These are phyloP conservation scores for Nematocida parisii DNA, from an alignment of 371 early-diverging fungal genomes.

Conservation along the genomic window DNA sequence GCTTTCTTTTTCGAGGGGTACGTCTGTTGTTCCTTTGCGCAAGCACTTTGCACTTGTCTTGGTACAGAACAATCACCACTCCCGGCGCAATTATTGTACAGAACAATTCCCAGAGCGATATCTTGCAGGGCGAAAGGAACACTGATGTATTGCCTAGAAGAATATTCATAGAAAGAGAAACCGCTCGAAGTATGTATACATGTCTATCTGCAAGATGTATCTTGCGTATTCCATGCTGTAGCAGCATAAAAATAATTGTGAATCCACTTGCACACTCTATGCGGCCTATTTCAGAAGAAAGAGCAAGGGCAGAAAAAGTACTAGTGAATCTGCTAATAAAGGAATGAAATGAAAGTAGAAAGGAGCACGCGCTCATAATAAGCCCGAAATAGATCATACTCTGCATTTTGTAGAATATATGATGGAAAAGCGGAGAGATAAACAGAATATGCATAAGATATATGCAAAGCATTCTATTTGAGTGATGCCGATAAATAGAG, in stretches of 20 bases:
- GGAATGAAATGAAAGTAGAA: neutral
- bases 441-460: constrained; percentile 20
- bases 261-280: constrained; percentile 17
- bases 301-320: neutral
- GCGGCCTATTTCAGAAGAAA: neutral
- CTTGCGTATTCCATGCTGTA: neutral
- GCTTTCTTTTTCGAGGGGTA: neutral
- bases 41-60: constrained; percentile 17
- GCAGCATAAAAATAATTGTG: neutral
- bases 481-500: neutral
- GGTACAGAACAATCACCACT: constrained; percentile 19
- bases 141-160: constrained; percentile 9
- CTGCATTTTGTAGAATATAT: neutral
- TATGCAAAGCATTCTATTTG: neutral
- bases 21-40: neutral
- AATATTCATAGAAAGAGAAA: constrained; percentile 36
- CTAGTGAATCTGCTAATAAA: too few relatives aligned
- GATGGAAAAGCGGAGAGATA: constrained; percentile 4
- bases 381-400: neutral
- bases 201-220: neutral
- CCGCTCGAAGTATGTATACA: neutral
- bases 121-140: neutral
- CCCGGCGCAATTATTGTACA: constrained; percentile 26
- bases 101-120: constrained; percentile 22
- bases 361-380: neutral